These are phyloP conservation scores for Pseudomonodictys pantanalensis DNA, from an alignment of 495 filamentous ascomycete species.

Conservation along the genomic window DNA sequence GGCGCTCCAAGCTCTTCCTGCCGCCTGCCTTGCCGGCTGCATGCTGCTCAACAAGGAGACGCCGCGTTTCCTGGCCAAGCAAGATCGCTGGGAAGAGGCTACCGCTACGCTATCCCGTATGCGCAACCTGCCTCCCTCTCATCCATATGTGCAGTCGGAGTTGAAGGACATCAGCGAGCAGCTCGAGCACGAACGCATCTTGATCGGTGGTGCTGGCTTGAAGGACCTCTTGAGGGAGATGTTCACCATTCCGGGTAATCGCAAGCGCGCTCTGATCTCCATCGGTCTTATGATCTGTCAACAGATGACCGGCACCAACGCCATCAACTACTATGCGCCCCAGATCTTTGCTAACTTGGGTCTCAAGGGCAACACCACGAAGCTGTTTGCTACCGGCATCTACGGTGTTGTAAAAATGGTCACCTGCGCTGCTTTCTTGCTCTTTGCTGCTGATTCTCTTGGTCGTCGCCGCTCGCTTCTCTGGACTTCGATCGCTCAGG, in stretches of 20 bases:
- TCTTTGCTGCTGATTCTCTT: slow-evolving; percentile 69
- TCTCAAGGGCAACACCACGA: slow-evolving; percentile 49
- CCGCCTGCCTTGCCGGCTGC: slow-evolving; percentile 56
- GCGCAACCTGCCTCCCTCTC: slow-evolving; percentile 51
- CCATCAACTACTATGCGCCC: slow-evolving; percentile 59
- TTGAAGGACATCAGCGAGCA: slow-evolving; percentile 64
- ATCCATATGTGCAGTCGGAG: slow-evolving; percentile 65
- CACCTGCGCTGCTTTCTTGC: slow-evolving; percentile 57
- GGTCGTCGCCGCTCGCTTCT: slow-evolving; percentile 69
- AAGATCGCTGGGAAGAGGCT: slow-evolving; percentile 68
- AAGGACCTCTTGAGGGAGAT: slow-evolving; percentile 68
- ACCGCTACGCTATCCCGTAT: slow-evolving; percentile 54
- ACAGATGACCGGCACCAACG: slow-evolving; percentile 66
- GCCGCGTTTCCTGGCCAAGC: slow-evolving; percentile 66
- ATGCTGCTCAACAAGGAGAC: slow-evolving; percentile 65
- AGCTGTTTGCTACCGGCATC: slow-evolving; percentile 61
- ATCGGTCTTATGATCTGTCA: slow-evolving; percentile 69
- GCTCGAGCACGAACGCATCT: slow-evolving; percentile 64
- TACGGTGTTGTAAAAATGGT: slow-evolving; percentile 62
- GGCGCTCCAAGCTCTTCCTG: slow-evolving; percentile 63
- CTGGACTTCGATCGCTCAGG: slow-evolving; percentile 69
- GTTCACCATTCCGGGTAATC: slow-evolving; percentile 65
- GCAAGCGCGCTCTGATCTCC: slow-evolving; percentile 59
- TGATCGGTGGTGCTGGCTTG: slow-evolving; percentile 60
- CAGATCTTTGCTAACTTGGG: slow-evolving; percentile 67